Base-by-base conservation (phyloP, 2,329 filamentous ascomycete genomes). In the Exophiala lecanii-corni region DNA sequence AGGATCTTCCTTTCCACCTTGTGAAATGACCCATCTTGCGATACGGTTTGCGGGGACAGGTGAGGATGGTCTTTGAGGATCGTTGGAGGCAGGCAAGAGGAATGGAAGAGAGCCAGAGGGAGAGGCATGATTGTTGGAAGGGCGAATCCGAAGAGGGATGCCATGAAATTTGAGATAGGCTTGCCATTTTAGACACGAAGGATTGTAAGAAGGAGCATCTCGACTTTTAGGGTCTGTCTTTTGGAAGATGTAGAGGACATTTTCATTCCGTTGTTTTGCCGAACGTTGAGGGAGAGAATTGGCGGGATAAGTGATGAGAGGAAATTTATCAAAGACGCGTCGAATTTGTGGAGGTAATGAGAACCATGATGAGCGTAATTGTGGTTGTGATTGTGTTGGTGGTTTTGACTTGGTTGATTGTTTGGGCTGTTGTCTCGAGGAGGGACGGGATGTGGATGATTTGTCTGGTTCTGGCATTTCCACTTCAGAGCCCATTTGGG, bases 131-230 rank as follows among this genome's bases (percentile, higher is more conserved):
- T 97, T 97, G 56, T 80, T 94, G 3, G 89, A 94, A 3, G 86
- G 68, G 5, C 79, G 70, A 39, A 83, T 70, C 40, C 71, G 71
- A 62, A 89, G 84, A 3, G 79, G 66, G 45, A 95, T 72, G 30
- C 76, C 76, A 38, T 81, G 76, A 57, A 96, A 86, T 57, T 79
- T 86, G 49, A 98, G 75, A 64, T 88, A 92, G 20, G 89, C 82
- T 88, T 97, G 92, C 89, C 89, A 97, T 71, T 91, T 95, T 59
- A 97, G 72, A 70, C 92, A 98, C 45, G 82, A 80, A 9, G 92
- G 92, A 62, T 97, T 97, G 68, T 84, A 94, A 53, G 87, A 94
- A 18, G 89, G 85, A 81, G 28, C 60, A 60, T 43, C 64, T 62
- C 23, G 81, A 17, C 41, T 45, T 7, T 84, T 56, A 79, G 43